Percentiles rank a stretch among this genome's conserved stretches.
Evolutionary conservation across 2,329 filamentous ascomycete species (phyloP).

Genomic region (Monilinia aucupariae): DNA sequence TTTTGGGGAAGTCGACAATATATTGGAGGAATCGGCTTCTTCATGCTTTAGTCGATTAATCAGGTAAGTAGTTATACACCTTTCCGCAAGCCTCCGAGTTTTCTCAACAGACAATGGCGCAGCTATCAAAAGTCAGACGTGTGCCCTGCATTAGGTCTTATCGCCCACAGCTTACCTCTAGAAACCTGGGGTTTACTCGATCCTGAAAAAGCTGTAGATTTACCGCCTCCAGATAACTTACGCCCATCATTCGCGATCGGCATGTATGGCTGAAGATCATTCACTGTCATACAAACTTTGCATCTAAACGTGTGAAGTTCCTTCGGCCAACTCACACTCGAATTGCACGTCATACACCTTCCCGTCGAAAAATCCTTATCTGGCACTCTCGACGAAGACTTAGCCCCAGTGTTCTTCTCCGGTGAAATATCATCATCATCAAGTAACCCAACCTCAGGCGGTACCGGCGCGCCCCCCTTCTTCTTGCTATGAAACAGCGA

Average conservation of each 20-base stretch:
- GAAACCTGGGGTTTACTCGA: slow-evolving; percentile 18
- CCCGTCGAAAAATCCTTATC: slow-evolving; percentile 61
- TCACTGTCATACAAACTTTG: slow-evolving; percentile 77
- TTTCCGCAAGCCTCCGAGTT: slow-evolving; percentile 53
- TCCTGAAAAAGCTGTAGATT: slow-evolving; percentile 21
- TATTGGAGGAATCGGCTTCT: slow-evolving; percentile 28
- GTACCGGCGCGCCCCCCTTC: slow-evolving; percentile 39
- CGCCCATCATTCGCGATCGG: neutral
- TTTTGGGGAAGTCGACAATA: neutral
- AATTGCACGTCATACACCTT: slow-evolving; percentile 81
- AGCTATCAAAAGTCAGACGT: slow-evolving; percentile 30
- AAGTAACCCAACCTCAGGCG: neutral
- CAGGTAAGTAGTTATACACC: slow-evolving; percentile 46
- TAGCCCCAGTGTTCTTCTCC: slow-evolving; percentile 31
- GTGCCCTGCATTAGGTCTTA: neutral
- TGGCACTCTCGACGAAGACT: slow-evolving; percentile 32
- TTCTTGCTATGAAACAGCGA: slow-evolving; percentile 62
- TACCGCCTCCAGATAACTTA: slow-evolving; percentile 21
- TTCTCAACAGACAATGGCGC: slow-evolving; percentile 53
- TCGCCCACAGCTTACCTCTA: slow-evolving; percentile 23
- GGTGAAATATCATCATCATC: slow-evolving; percentile 8
- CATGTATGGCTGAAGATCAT: slow-evolving; percentile 57
- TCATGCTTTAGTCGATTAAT: slow-evolving; percentile 38
- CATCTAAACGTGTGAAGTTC: slow-evolving; percentile 72
- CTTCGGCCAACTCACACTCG: slow-evolving; percentile 72